Conservation (phyloP, 2,329 filamentous ascomycete genomes). For the Fusarium chaquense region DNA sequence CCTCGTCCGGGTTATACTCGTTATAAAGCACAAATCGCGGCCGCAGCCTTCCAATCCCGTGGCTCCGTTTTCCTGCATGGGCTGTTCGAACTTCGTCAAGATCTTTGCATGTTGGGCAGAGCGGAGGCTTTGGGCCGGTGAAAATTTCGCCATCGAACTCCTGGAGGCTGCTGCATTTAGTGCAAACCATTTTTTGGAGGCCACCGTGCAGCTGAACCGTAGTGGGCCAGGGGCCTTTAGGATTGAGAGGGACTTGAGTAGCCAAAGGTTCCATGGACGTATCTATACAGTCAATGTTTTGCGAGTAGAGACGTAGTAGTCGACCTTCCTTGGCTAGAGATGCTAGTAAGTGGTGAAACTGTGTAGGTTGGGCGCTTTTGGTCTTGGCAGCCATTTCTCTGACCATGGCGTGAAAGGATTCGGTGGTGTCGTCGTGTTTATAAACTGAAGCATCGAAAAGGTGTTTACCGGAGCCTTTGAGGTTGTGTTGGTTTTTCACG, state of each 20-base stretch:
- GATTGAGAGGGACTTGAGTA: slow-evolving; percentile 82
- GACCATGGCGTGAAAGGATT: slow-evolving; percentile 96
- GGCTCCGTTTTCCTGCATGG: slow-evolving; percentile 86
- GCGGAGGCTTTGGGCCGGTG: slow-evolving; percentile 83
- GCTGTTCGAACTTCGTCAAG: slow-evolving; percentile 81
- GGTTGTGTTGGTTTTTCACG: slow-evolving; percentile 85
- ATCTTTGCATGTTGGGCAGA: slow-evolving; percentile 79
- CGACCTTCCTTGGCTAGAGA: slow-evolving; percentile 89
- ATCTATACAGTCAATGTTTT: slow-evolving; percentile 97
- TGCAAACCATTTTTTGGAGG: slow-evolving; percentile 95
- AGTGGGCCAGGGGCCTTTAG: slow-evolving; percentile 90
- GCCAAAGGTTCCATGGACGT: slow-evolving; percentile 82
- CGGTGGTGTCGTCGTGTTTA: slow-evolving; percentile 88
- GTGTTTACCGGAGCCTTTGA: slow-evolving; percentile 91
- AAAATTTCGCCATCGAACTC: slow-evolving; percentile 85
- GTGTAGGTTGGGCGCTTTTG: slow-evolving; percentile 80
- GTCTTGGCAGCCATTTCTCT: slow-evolving; percentile 86
- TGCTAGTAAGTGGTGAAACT: slow-evolving; percentile 93
- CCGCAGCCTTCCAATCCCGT: slow-evolving; percentile 89
- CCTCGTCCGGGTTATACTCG: slow-evolving; percentile 95
- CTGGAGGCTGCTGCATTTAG: slow-evolving; percentile 84
- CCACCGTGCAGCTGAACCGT: slow-evolving; percentile 96
- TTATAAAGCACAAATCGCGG: slow-evolving; percentile 98
- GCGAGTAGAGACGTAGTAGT: slow-evolving; percentile 89
- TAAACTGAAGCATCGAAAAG: slow-evolving; percentile 98